Evolutionary conservation across 306 rosid genomes (phyloP), one percentile per base, ranked within the genome.

Genomic region (Alnus glutinosa): DNA sequence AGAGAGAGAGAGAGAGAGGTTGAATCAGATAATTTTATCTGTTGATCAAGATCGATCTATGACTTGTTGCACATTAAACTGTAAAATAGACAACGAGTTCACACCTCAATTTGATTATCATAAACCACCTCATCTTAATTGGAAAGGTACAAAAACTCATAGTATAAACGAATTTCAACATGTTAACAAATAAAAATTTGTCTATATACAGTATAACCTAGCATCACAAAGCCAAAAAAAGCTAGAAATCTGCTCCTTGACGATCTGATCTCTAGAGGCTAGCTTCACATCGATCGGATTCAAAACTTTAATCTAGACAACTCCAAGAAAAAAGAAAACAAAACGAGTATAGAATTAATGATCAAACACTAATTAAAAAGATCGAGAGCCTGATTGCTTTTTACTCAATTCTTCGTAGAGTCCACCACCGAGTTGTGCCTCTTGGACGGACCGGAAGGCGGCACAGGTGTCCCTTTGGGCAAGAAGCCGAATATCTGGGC

Each of bases 381-480:
- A 23, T 23, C 28, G 5, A 15, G 52, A 59, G 49, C 5, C 32
- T 42, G 13, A 2, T 14, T 23, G 28, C 28, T 23, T 23, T 37
- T 8, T 52, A 44, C 78, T 89, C 81, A 92, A 83, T 90, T 87
- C 4, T 77, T 73, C 3, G 85, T 51, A 36, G 97, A 88, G 81
- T 82, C 78, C 75, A 84, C 83, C 55, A 78, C 75, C 4, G 91
- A 73, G 85, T 95, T 95, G 77, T 95, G 99, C 70, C 97, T 82
- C n/a, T 81, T 85, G 54, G 99, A 95, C 48, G 99, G 99, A 32
- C 92, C 98, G 7, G 99, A 95, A 75, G 99, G 96, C 47, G 98
- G 93, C 14, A 90, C 58, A 0, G 85, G 87, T 2, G 42, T 32
- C 75, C 93, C 98, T 91, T 80, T 93, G 63, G 99, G 99, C 66